These are phyloP conservation scores for Globisporangium lucens DNA, from an alignment of 352 stramenopile species.

Conservation along the genomic window DNA sequence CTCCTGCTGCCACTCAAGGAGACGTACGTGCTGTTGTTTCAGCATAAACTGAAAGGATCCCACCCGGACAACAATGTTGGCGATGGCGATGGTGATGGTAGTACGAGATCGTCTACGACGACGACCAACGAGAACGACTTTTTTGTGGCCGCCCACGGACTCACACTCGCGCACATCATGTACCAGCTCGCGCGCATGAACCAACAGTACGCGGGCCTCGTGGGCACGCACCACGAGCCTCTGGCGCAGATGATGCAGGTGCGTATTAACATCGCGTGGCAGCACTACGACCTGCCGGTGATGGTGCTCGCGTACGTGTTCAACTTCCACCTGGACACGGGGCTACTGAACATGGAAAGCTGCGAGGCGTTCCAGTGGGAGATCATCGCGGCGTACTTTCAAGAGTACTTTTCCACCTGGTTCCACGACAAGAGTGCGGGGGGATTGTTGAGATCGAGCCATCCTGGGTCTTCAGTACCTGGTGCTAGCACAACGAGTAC, in stretches of 20 bases:
- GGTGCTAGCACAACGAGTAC: neutral
- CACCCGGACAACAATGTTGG: neutral
- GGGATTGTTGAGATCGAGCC: neutral
- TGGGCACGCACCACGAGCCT: slow-evolving; percentile 17
- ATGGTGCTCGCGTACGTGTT: slow-evolving; percentile 80
- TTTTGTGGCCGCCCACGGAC: slow-evolving; percentile 29
- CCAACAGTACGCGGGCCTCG: slow-evolving; percentile 55
- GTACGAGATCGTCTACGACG: neutral
- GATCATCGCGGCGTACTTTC: slow-evolving; percentile 56
- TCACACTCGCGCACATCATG: slow-evolving; percentile 74
- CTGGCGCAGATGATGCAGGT: slow-evolving; percentile 45
- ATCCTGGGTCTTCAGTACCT: neutral
- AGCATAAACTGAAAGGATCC: slow-evolving; percentile 20
- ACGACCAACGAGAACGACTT: slow-evolving; percentile 24
- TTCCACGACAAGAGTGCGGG: slow-evolving; percentile 25
- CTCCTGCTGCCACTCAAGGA: slow-evolving; percentile 61
- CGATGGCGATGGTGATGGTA: neutral
- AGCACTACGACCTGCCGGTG: slow-evolving; percentile 63
- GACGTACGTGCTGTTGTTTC: slow-evolving; percentile 55
- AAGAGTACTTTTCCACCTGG: slow-evolving; percentile 67
- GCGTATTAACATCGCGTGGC: slow-evolving; percentile 62
- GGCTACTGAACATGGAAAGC: slow-evolving; percentile 43
- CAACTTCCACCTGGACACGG: slow-evolving; percentile 71
- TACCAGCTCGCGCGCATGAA: slow-evolving; percentile 75
- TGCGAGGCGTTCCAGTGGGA: slow-evolving; percentile 49